Percentiles rank a stretch among this genome's conserved stretches.
phyloP scores from a whole-genome alignment of 495 filamentous ascomycete genomes.

The Xylaria sp. region DNA sequence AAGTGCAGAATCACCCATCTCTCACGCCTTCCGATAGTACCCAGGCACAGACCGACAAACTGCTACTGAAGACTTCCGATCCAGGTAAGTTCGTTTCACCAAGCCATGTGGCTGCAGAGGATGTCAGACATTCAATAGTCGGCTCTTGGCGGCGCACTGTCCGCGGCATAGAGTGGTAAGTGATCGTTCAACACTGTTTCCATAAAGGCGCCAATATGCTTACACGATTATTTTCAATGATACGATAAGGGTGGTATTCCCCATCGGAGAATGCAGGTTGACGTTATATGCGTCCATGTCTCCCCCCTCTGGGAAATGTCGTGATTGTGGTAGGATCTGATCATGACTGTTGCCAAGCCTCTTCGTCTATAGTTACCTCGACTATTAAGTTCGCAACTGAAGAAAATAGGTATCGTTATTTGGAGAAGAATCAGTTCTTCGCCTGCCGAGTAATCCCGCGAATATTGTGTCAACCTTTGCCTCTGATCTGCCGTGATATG shows the following conservation, averaged over 20 bases:
- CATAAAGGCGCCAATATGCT: not conserved
- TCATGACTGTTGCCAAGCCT: not conserved
- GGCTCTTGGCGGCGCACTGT: slow-evolving; percentile 11
- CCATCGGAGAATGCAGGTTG: slow-evolving; percentile 4
- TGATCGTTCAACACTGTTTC: not conserved
- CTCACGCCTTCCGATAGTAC: not conserved
- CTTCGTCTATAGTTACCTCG: not conserved
- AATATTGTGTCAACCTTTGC: not conserved
- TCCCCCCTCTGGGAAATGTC: not conserved
- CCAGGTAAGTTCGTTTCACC: not conserved
- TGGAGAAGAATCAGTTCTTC: not conserved
- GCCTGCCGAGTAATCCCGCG: too few species aligned
- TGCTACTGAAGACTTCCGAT: slow-evolving; percentile 1
- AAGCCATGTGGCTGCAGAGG: slow-evolving; percentile 7
- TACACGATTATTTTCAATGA: slow-evolving; percentile 20
- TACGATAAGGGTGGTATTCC: slow-evolving; percentile 17
- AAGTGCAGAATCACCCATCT: not conserved
- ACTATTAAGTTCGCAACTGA: not conserved
- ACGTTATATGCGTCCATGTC: slow-evolving; percentile 5
- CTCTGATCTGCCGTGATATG: not conserved
- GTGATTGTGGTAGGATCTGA: slow-evolving; percentile 16
- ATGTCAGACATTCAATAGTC: slow-evolving; percentile 10
- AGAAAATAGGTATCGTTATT: not conserved
- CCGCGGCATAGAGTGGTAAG: not conserved
- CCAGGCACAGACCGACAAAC: not conserved